Evolutionary conservation across 1,284 basidiomycete species (phyloP), one percentile per base, ranked within the genome.

Genomic region (Ustilago curta): DNA sequence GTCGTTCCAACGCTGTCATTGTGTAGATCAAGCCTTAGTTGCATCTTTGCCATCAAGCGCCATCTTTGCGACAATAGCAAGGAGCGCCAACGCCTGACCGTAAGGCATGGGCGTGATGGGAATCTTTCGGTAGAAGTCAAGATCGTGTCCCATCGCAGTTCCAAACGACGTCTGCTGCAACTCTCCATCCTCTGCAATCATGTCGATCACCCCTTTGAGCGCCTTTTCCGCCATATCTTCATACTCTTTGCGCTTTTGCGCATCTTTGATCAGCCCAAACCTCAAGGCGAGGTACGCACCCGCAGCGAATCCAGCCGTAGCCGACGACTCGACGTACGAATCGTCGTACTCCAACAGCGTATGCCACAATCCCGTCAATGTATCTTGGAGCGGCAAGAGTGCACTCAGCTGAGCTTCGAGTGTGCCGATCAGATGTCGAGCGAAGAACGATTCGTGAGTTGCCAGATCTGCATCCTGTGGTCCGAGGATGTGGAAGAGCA

Each of bases 41-140:
- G 64, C 11, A 29, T 32, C 21, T 8, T 35, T 1, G 23, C 40
- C 35, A 11, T 56, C 35, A 16, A 70, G 47, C 3, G 66, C 67
- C 59, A 75, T 67, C 19, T 61, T 39, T 65, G 86, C 85, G 12
- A 85, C 85, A 37, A 86, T 70, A 1, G 85, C 85, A 8, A 85
- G 67, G 70, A 86, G 83, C 3, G 89, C 89, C 71, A 90, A 81
- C 59, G 89, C 89, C 78, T 90, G 89, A 8, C 90, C 89, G 70
- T 90, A 91, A 3, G 90, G 89, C 90, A 90, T 90, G 53, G 88
- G 88, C 9, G 90, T 91, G 77, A 90, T 89, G 83, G 90, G 90
- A 56, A 87, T 88, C 61, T 90, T 88, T 37, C 88, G 79, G 68
- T 88, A 84, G 61, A 87, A 84, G 59, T 90, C 90, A 54, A 90